Evolutionary conservation across 495 filamentous ascomycete genomes (phyloP).

Genomic region (Neurospora discreta): DNA sequence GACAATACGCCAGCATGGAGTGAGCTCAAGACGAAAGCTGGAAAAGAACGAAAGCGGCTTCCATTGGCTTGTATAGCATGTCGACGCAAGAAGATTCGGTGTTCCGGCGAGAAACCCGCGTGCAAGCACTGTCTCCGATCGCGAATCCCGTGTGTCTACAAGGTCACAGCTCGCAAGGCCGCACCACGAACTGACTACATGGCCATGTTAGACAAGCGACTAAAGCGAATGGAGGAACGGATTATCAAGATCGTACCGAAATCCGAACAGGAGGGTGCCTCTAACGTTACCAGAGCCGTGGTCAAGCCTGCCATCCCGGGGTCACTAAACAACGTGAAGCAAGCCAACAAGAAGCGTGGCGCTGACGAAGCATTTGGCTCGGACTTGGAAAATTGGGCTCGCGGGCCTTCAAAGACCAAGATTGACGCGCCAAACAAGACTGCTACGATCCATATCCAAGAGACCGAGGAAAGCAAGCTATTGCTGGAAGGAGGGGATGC

Average conservation of each 20-base stretch:
- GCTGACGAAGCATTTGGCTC: constrained; percentile 80
- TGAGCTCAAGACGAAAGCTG: not conserved
- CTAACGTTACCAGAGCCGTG: constrained; percentile 55
- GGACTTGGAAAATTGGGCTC: constrained; percentile 75
- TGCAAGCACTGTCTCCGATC: constrained; percentile 95
- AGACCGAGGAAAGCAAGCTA: constrained; percentile 60
- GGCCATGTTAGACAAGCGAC: constrained; percentile 92
- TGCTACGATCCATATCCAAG: constrained; percentile 48
- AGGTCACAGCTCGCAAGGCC: constrained; percentile 87
- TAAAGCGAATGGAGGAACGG: constrained; percentile 93
- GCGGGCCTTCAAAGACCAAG: constrained; percentile 37
- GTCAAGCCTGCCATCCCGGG: constrained; percentile 70
- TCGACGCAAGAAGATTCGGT: constrained; percentile 93
- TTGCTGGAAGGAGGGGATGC: constrained; percentile 73
- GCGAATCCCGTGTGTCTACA: constrained; percentile 96
- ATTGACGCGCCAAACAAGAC: constrained; percentile 38
- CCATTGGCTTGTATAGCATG: constrained; percentile 95
- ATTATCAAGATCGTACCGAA: constrained; percentile 95
- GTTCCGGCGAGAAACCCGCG: constrained; percentile 92
- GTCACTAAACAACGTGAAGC: constrained; percentile 36
- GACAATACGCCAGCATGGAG: constrained; percentile 44
- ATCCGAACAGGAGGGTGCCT: constrained; percentile 49
- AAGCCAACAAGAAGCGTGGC: constrained; percentile 64
- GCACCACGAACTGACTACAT: constrained; percentile 97
- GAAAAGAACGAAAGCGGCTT: constrained; percentile 43